These are phyloP conservation scores for Hypomyces perniciosus DNA, from an alignment of 2,329 filamentous ascomycete genomes.

Conservation along the genomic window DNA sequence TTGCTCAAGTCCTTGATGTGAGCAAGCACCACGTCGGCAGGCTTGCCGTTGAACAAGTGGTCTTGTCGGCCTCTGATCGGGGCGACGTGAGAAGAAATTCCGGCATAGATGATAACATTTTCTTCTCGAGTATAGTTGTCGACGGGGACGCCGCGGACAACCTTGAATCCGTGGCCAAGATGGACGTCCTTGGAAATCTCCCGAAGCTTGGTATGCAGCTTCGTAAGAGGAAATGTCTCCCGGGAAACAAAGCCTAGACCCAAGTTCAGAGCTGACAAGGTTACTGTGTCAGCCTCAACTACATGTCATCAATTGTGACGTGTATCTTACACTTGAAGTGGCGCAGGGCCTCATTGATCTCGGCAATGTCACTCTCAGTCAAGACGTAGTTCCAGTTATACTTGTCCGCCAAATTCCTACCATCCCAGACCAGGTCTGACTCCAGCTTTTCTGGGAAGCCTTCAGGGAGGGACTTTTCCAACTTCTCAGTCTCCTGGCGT, in stretches of 20 bases:
- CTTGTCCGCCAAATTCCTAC: slow-evolving; percentile 37
- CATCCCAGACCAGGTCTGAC: slow-evolving; percentile 53
- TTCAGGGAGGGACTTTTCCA: slow-evolving; percentile 37
- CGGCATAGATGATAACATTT: slow-evolving; percentile 54
- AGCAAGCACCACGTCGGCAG: slow-evolving; percentile 46
- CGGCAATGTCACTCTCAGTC: slow-evolving; percentile 38
- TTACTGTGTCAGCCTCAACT: neutral
- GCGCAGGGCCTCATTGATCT: slow-evolving; percentile 38
- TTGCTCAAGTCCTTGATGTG: slow-evolving; percentile 56
- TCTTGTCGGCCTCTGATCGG: slow-evolving; percentile 48
- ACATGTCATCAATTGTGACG: neutral
- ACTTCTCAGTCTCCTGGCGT: slow-evolving; percentile 35
- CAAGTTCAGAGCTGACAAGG: slow-evolving; percentile 26
- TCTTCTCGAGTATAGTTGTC: slow-evolving; percentile 48
- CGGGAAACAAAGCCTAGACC: slow-evolving; percentile 34
- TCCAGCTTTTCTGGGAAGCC: slow-evolving; percentile 45
- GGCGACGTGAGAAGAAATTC: slow-evolving; percentile 53
- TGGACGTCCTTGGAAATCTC: slow-evolving; percentile 49
- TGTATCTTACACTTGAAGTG: slow-evolving; percentile 35
- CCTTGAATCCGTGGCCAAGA: slow-evolving; percentile 54
- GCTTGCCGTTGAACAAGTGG: slow-evolving; percentile 36
- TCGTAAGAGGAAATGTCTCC: slow-evolving; percentile 51
- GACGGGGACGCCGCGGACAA: slow-evolving; percentile 52
- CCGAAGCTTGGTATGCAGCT: slow-evolving; percentile 43
- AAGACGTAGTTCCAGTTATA: slow-evolving; percentile 51